Evolutionary conservation across 352 stramenopile species (phyloP).

Genomic region (Thalassiosira sp.): DNA sequence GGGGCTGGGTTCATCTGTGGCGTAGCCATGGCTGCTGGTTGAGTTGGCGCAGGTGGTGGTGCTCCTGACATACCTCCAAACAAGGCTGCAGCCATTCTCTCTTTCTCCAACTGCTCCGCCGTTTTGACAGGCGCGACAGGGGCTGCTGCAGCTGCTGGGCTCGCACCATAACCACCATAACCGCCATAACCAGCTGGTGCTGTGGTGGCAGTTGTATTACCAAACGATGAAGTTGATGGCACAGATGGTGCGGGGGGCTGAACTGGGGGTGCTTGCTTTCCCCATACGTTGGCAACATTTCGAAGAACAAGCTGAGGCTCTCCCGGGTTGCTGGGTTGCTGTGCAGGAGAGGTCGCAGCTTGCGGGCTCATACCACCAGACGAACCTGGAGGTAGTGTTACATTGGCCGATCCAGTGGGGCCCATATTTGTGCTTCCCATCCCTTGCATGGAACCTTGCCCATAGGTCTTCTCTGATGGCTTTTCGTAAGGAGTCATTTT

Average conservation of each 20-base stretch:
- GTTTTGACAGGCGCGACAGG: conserved; percentile 63
- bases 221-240: conserved; percentile 25
- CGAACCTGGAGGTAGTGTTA: conserved; percentile 61
- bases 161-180: conserved; percentile 36
- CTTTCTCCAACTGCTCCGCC: conserved; percentile 83
- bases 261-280: conserved; percentile 51
- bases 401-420: conserved; percentile 42
- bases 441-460: conserved; percentile 52
- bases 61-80: conserved; percentile 91
- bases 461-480: conserved; percentile 65
- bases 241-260: conserved; percentile 16
- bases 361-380: conserved; percentile 23
- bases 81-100: conserved; percentile 91
- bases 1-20: conserved; percentile 36
- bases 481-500: conserved; percentile 89
- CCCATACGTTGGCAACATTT: conserved; percentile 82
- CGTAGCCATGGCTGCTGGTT: conserved; percentile 37
- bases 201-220: conserved; percentile 12
- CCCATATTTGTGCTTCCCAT: conserved; percentile 53
- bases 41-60: conserved; percentile 31
- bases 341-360: conserved; percentile 16
- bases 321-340: conserved; percentile 15
- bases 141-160: conserved; percentile 23
- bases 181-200: conserved; percentile 35
- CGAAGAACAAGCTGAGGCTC: conserved; percentile 66